phyloP scores from a whole-genome alignment of 176 grass and related monocot genomes.

The Musa acuminata region DNA sequence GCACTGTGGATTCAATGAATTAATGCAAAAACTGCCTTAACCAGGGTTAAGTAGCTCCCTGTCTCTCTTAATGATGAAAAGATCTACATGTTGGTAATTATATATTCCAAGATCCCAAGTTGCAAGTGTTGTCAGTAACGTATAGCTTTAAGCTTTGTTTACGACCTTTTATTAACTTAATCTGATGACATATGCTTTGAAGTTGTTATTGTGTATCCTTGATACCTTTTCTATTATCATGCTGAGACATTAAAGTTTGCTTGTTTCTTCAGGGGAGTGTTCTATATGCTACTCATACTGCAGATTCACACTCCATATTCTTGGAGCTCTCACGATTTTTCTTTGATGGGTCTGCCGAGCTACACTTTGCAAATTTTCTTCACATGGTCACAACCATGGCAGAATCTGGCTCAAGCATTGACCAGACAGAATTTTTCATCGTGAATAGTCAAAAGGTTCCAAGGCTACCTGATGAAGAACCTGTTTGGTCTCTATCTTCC shows the following conservation, averaged over 20 bases:
- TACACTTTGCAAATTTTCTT: slow-evolving; percentile 83
- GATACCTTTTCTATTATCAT: background rate
- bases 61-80: background rate
- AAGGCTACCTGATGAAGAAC: slow-evolving; percentile 49
- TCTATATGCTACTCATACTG: slow-evolving; percentile 40
- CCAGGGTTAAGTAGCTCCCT: background rate
- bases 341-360: slow-evolving; percentile 74
- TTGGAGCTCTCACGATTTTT: slow-evolving; percentile 85
- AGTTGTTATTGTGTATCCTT: background rate
- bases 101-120: background rate
- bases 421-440: slow-evolving; percentile 67
- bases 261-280: slow-evolving; percentile 64
- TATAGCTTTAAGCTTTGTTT: background rate
- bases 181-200: background rate
- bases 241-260: background rate
- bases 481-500: slow-evolving; percentile 60
- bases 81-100: background rate
- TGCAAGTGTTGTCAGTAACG: background rate
- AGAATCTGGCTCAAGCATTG: slow-evolving; percentile 46
- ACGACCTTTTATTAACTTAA: background rate
- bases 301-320: slow-evolving; percentile 70
- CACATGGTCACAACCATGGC: slow-evolving; percentile 80
- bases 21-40: no score
- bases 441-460: slow-evolving; percentile 76
- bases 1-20: no score